Base-by-base conservation (phyloP, 192 early-diverging fungal species). In the Coemansia sp. region DNA sequence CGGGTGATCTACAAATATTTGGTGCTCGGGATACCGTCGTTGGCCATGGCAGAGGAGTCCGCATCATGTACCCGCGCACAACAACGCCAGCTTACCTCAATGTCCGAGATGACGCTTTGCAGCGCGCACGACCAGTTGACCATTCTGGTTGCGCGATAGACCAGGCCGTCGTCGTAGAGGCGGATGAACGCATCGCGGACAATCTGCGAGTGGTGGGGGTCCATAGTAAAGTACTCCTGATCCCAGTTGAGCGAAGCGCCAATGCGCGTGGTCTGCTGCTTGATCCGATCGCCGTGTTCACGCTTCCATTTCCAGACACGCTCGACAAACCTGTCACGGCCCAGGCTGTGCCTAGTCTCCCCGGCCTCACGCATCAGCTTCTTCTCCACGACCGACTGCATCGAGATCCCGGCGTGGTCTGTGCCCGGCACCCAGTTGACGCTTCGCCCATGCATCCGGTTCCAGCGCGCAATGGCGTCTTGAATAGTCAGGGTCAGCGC, bases 401-500 rank as follows among this genome's bases (percentile, higher is more conserved):
- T 94, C 23, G 93, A 90, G 48, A 98, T 98, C 20, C 95, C 95
- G 20, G 95, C 95, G 57, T 98, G 95, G 54, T 98, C 95, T 32
- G 85, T 88, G n/a, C 95, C 95, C 3, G 95, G 95, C 14, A 94
- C 82, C 82, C 87, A 98, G 12, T 87, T 80, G 17, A 90, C 85
- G 13, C 80, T 79, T 46, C 89, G 85, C n/a, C 95, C 95, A 13
- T 80, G 69, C 94, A 98, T 96, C 13, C 92, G 79, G 44, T 88
- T 82, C 82, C 82, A 89, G 3, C 87, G 78, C 5, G 79, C 83
- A 21, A 87, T 47, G 0, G 82, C 67, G 41, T 89, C 87, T 53
- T 96, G 89, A 30, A 96, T 89, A 21, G 90, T 86, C 21, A 87
- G 75, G 6, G 92, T 96, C 18, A 98, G 68, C 8, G 91, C 91